Base-by-base conservation (phyloP, 2,329 filamentous ascomycete species). In the Blastomyces parvus region DNA sequence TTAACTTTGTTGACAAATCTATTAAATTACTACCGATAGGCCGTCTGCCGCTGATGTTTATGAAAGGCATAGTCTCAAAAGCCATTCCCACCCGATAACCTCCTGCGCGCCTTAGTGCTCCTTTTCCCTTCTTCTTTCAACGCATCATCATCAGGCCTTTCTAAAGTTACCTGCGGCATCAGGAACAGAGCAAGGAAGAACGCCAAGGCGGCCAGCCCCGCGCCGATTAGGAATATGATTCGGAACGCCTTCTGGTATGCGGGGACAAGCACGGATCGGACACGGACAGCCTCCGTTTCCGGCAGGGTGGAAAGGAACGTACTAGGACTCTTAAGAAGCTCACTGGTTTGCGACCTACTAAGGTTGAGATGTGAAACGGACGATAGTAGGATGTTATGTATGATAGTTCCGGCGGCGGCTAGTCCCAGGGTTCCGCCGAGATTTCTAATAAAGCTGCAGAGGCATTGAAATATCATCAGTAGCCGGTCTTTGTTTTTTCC, bases 401-500 rank as follows among this genome's bases (percentile, higher is more conserved):
- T 74, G 44, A 78, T 75, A 19, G 76, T 77, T 44, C 75, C 76
- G 0, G 74, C 69, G 33, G 78, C 70, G 8, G 75, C 75, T 33
- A 78, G 71, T 2, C 75, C 76, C 13, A 78, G 69, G 2, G 76
- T 77, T 6, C 74, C 74, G 5, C 76, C 76, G 4, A 78, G 73
- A 62, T 77, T 78, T 19, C 76, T 70, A n/a, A 77, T 66, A 64
- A 78, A 78, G 61, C 76, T 78, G 40, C 6, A 11, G 63, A 56
- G 5, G 2, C 3, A 17, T 56, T 22, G 36, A 11, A 3, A 58
- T 62, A 17, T 59, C 64, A 27, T 22, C 8, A 68, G 60, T 11
- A 38, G 11, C 17, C 2, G 1, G 25, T 14, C 1, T 27, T 8
- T 9, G 1, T n/a, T 17, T 56, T 4, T 59, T 44, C 33, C 2